Conservation (phyloP, 192 early-diverging fungal genomes). For the Umbelopsis sp. region DNA sequence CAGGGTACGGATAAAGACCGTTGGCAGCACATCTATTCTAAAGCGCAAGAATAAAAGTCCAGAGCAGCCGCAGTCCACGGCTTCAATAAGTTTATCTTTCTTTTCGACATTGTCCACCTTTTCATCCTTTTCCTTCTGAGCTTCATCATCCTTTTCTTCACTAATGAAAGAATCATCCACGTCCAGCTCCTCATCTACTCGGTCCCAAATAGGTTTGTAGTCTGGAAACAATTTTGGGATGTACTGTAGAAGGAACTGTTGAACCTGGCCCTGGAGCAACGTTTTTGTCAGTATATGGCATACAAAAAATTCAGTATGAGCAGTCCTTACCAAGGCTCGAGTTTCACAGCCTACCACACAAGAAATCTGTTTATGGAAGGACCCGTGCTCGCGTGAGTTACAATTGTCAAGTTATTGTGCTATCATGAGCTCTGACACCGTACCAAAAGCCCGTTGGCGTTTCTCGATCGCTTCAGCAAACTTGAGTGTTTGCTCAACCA, state of each 20-base stretch:
- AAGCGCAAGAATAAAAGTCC: slow-evolving; percentile 53
- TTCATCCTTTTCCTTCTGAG: not conserved
- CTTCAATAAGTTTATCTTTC: slow-evolving; percentile 38
- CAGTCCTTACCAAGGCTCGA: slow-evolving; percentile 33
- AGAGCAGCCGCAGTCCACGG: slow-evolving; percentile 52
- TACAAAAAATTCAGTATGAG: not conserved
- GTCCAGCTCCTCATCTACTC: slow-evolving; percentile 33
- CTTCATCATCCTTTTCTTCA: not conserved
- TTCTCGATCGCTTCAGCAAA: slow-evolving; percentile 32
- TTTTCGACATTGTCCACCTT: not conserved
- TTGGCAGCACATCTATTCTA: slow-evolving; percentile 44
- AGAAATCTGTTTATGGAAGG: slow-evolving; percentile 12
- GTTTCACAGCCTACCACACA: slow-evolving; percentile 36
- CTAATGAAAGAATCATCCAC: slow-evolving; percentile 22
- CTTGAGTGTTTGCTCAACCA: slow-evolving; percentile 38
- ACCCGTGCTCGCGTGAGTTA: not conserved
- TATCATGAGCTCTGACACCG: not conserved
- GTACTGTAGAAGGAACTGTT: slow-evolving; percentile 29
- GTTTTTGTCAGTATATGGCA: not conserved
- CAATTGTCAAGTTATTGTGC: too few relatives aligned
- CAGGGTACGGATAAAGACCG: slow-evolving; percentile 40
- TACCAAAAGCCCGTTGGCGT: slow-evolving; percentile 34
- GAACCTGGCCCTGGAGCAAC: slow-evolving; percentile 30
- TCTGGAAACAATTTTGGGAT: slow-evolving; percentile 28
- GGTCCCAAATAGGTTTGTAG: slow-evolving; percentile 32